These are phyloP conservation scores for Santalum album DNA, from an alignment of 164 flowering plant species.

Conservation along the genomic window DNA sequence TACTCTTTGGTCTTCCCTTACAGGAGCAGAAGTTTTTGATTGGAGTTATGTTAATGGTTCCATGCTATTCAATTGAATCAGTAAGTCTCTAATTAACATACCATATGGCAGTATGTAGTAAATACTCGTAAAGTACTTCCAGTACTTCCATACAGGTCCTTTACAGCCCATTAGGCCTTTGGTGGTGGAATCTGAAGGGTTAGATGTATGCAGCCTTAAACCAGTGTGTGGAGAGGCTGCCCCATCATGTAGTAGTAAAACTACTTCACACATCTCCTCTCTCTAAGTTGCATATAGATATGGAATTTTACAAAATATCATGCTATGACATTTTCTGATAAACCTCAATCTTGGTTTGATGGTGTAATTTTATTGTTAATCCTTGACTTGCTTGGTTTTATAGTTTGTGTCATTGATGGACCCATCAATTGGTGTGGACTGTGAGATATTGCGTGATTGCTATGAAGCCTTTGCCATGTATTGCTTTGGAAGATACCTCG, in stretches of 20 bases:
- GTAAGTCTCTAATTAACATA: conserved; percentile 45
- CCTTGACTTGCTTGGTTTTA: conserved; percentile 6
- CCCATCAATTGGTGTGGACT: conserved; percentile 77
- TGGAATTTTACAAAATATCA: too few relatives aligned
- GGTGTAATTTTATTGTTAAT: too few relatives aligned
- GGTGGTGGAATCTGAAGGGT: background rate
- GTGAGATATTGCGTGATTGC: conserved; percentile 87
- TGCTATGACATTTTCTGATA: too few relatives aligned
- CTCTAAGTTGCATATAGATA: too few relatives aligned
- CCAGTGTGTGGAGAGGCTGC: too few relatives aligned
- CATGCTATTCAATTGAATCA: conserved; percentile 89
- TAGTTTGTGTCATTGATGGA: conserved; percentile 75
- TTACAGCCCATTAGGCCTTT: background rate
- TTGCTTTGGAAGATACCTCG: conserved; percentile 94
- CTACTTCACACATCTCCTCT: too few relatives aligned
- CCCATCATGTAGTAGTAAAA: too few relatives aligned
- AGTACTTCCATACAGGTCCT: too few relatives aligned
- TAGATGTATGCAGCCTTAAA: background rate
- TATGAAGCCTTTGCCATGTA: conserved; percentile 99
- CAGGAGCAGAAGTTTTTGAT: conserved; percentile 97
- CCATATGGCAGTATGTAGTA: background rate
- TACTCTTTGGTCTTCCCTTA: background rate
- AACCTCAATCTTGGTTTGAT: too few relatives aligned
- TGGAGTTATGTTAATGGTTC: conserved; percentile 93
- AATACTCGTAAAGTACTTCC: background rate